phyloP scores from a whole-genome alignment of 2,329 filamentous ascomycete genomes.

The Venturiaceae sp. region DNA sequence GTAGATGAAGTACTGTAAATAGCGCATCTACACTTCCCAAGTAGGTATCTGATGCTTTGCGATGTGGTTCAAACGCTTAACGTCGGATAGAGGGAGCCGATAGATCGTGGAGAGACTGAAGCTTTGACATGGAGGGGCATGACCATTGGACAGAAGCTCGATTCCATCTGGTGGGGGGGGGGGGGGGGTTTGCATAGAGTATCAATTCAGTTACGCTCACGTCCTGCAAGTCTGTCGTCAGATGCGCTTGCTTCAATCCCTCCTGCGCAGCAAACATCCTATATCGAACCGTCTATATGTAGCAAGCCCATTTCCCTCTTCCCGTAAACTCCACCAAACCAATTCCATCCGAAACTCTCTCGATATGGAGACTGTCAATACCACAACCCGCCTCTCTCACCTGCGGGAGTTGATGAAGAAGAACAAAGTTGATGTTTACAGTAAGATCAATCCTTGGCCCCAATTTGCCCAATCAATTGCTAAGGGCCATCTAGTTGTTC shows the following conservation, averaged over 20 bases:
- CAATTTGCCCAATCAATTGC: conserved; percentile 21
- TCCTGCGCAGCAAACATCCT: neutral
- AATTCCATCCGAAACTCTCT: conserved; percentile 12
- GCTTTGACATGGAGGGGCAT: neutral
- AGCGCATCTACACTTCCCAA: neutral
- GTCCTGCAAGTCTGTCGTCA: too few relatives aligned
- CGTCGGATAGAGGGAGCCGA: neutral
- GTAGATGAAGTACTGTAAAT: neutral
- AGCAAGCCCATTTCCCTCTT: neutral
- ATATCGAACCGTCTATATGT: neutral
- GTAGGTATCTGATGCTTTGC: neutral
- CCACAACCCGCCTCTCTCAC: conserved; percentile 62
- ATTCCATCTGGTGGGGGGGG: too few relatives aligned
- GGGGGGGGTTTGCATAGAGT: too few relatives aligned
- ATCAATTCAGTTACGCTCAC: too few relatives aligned
- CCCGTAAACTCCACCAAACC: neutral
- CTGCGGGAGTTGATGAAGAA: conserved; percentile 82
- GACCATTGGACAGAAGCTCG: neutral
- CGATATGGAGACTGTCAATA: conserved; percentile 73
- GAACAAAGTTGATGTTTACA: conserved; percentile 81
- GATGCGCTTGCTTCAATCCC: neutral
- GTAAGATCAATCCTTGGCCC: conserved; percentile 40
- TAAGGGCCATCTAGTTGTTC: conserved; percentile 59
- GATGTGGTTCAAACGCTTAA: neutral
- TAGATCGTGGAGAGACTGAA: neutral